These are phyloP conservation scores for Clausena lansium DNA, from an alignment of 345 rosid species.

Conservation along the genomic window DNA sequence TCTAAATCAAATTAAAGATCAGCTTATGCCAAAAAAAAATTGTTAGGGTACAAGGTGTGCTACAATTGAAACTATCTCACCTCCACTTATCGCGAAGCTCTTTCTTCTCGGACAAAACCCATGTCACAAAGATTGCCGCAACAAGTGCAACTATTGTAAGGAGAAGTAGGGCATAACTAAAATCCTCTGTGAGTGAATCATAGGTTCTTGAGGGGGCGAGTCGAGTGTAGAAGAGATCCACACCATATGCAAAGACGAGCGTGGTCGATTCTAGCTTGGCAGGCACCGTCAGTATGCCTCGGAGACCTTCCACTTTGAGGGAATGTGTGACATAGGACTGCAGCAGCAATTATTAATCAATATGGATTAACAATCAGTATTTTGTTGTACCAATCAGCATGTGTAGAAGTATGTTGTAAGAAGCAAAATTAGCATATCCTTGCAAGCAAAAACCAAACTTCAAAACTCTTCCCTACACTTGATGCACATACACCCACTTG, in stretches of 20 bases:
- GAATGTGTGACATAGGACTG: constrained; percentile 89
- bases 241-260: constrained; percentile 85
- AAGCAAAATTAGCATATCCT: neutral
- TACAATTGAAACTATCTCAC: constrained; percentile 31
- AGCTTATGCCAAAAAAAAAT: neutral
- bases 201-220: constrained; percentile 96
- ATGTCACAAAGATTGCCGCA: constrained; percentile 79
- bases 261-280: constrained; percentile 97
- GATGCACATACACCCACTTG: neutral
- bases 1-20: constrained; percentile 18
- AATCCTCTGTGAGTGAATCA: constrained; percentile 95
- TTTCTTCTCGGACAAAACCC: constrained; percentile 86
- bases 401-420: neutral
- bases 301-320: constrained; percentile 80
- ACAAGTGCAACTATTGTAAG: constrained; percentile 80
- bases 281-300: constrained; percentile 76
- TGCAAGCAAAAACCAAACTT: neutral
- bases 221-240: constrained; percentile 83
- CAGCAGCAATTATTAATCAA: constrained; percentile 16
- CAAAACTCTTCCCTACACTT: neutral
- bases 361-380: neutral
- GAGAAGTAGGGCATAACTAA: constrained; percentile 87
- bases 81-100: constrained; percentile 90
- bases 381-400: neutral
- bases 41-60: constrained; percentile 22